Conservation (phyloP, 2,329 filamentous ascomycete genomes). For the Pseudogymnoascus sp. region DNA sequence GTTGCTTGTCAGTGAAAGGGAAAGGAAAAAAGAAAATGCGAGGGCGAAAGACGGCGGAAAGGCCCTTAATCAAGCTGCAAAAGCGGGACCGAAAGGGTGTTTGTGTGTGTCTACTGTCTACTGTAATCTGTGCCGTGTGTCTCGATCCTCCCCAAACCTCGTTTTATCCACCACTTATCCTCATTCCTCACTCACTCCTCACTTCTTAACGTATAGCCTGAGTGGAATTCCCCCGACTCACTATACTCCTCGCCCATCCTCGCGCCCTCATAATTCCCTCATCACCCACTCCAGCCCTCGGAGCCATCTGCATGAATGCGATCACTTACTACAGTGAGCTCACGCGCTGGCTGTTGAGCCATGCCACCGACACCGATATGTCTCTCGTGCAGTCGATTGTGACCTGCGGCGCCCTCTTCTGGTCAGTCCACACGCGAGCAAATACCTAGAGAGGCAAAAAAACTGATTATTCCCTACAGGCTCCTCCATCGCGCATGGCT, state of each 20-base stretch:
- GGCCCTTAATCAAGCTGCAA: constrained; percentile 5
- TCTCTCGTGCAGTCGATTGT: constrained; percentile 28
- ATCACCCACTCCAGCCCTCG: background rate
- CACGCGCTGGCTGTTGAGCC: constrained; percentile 27
- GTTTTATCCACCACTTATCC: constrained; percentile 8
- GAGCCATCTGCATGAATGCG: constrained; percentile 28
- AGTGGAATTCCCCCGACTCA: background rate
- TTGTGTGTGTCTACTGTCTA: background rate
- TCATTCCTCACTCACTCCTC: background rate
- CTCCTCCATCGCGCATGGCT: constrained; percentile 79
- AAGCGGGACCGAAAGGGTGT: constrained; percentile 5
- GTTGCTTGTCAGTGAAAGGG: background rate
- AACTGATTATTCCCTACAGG: constrained; percentile 41
- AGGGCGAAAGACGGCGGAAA: background rate
- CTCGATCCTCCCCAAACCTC: background rate
- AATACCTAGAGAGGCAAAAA: background rate
- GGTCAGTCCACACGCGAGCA: constrained; percentile 20
- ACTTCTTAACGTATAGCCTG: background rate
- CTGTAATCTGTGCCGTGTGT: background rate
- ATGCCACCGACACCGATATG: constrained; percentile 29
- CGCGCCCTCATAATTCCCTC: background rate
- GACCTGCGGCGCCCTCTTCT: constrained; percentile 27
- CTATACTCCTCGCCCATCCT: background rate
- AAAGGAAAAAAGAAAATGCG: constrained; percentile 9
- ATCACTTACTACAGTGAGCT: constrained; percentile 24